A percentile compares a stretch with the other conserved stretches of the same genome.
phyloP scores from a whole-genome alignment of 2,329 filamentous ascomycete genomes.

The Hirsutella thompsonii region DNA sequence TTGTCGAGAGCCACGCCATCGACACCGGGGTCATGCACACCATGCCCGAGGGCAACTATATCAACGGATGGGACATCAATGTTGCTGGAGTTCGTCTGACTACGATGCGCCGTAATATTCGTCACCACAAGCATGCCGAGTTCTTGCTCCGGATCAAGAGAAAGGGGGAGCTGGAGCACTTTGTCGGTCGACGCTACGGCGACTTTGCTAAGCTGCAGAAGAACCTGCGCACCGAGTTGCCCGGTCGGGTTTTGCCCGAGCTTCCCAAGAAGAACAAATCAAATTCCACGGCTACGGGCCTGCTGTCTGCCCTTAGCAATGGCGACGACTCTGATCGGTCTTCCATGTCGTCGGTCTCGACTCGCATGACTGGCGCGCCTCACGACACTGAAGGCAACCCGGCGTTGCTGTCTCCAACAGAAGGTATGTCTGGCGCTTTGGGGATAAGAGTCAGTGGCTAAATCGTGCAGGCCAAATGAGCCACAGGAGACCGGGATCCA shows the following conservation, averaged over 20 bases:
- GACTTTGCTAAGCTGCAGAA: slow-evolving; percentile 76
- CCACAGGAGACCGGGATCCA: slow-evolving; percentile 12
- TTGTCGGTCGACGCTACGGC: slow-evolving; percentile 75
- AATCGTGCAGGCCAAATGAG: slow-evolving; percentile 1
- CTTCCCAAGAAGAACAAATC: slow-evolving; percentile 88
- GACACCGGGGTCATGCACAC: slow-evolving; percentile 81
- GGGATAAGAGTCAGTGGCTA: not conserved
- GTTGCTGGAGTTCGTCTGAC: slow-evolving; percentile 77
- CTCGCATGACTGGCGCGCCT: slow-evolving; percentile 36
- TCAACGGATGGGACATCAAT: slow-evolving; percentile 96
- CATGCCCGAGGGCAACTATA: slow-evolving; percentile 77
- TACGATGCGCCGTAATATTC: slow-evolving; percentile 70
- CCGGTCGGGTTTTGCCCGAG: slow-evolving; percentile 77
- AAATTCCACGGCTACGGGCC: slow-evolving; percentile 49
- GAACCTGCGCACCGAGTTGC: slow-evolving; percentile 68
- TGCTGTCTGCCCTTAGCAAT: slow-evolving; percentile 38
- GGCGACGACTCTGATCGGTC: slow-evolving; percentile 62
- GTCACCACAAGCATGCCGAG: slow-evolving; percentile 87
- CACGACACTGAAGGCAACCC: slow-evolving; percentile 9
- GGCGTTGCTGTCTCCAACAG: slow-evolving; percentile 16
- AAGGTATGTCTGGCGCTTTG: not conserved
- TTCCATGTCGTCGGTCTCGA: slow-evolving; percentile 71
- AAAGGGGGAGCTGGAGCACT: slow-evolving; percentile 61
- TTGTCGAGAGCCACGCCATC: slow-evolving; percentile 86
- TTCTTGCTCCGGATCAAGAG: slow-evolving; percentile 81